Base-by-base conservation (phyloP, 225 moss, liverwort and hornwort genomes). In the Polytrichum formosum region DNA sequence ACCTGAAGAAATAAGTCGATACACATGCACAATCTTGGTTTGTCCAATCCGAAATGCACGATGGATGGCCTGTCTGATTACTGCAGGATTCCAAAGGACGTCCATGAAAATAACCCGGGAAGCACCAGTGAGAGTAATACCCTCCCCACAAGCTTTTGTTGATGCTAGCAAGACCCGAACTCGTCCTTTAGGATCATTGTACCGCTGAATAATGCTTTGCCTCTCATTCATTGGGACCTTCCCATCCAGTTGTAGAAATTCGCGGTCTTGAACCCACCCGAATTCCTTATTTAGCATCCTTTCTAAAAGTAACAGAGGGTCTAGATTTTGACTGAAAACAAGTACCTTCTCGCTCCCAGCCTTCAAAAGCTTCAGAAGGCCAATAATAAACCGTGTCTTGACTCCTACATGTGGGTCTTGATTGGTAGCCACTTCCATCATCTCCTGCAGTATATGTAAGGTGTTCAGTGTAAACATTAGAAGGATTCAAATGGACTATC, bases 41-140 rank as follows among this genome's bases (percentile, higher is more conserved):
- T 99, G 98, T 5, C 92, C 98, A 30, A 94, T 76, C 63, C 98
- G 81, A 76, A 84, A 99, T 56, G 98, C 98, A 67, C 98, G 86
- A 83, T 95, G 92, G 54, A 91, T 91, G 54, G 98, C 98, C 79
- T 99, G 98, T 70, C 92, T 85, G 37, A 94, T 90, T 64, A 94
- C 94, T 4, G 98, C 94, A 29, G 98, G 98, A 72, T 99, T 99
- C 98, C 98, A 99, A 28, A 94, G 80, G 8, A 99, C 94, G 78
- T 94, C 98, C 88, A 99, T 81, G 69, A 94, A 94, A 63, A 99
- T 70, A 30, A 99, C 91, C 72, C 98, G 82, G 61, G 94, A 94
- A 64, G 98, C 98, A 64, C 94, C 98, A 13, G 86, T 85, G 9
- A 99, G 85, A 21, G 88, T 94, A 53, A 99, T 84, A 17, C 98